Base-by-base conservation (phyloP, 495 filamentous ascomycete species). In the Lophiotrema nucula region DNA sequence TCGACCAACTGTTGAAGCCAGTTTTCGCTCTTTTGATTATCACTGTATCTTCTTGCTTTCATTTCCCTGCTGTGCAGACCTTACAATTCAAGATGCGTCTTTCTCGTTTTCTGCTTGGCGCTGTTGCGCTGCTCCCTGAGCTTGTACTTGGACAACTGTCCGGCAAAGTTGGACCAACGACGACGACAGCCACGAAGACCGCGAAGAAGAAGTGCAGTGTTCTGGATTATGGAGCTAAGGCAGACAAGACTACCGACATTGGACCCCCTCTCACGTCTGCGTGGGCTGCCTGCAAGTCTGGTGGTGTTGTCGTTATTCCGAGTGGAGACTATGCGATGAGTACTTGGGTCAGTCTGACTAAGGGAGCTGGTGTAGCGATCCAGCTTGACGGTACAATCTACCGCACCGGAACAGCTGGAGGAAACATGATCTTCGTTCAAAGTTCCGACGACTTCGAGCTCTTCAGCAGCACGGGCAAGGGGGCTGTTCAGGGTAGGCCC, bases 401-500 rank as follows among this genome's bases (percentile, higher is more conserved):
- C 41, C 66, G 71, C 3, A 72, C 65, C 5, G 71, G 71, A 8
- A 73, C 69, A 1, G 71, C 56, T 1, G 70, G 68, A 21, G 72
- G 72, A n/a, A 73, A 74, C 45, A 73, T 74, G 72, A 73, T 74
- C 4, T 96, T 93, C 66, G 84, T 92, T 19, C 92, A 96, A 74
- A 96, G 97, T 73, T 84, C 92, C 73, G 89, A 96, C 51, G 92
- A 98, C 69, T 96, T 98, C 66, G 93, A 98, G 76, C 93, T 98
- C 70, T 81, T 92, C 61, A 92, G 96, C 75, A 65, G 87, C 74
- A 47, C 38, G 18, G 54, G 53, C 15, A 60, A 52, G 16, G 61
- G 55, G n/a, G 55, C 61, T 18, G 16, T 61, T 33, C 52, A 62
- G 53, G 42, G 47, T 54, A 47, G 15, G 53, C 46, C 6, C 6